phyloP scores from a whole-genome alignment of 164 flowering plant genomes.

The Aristolochia contorta region DNA sequence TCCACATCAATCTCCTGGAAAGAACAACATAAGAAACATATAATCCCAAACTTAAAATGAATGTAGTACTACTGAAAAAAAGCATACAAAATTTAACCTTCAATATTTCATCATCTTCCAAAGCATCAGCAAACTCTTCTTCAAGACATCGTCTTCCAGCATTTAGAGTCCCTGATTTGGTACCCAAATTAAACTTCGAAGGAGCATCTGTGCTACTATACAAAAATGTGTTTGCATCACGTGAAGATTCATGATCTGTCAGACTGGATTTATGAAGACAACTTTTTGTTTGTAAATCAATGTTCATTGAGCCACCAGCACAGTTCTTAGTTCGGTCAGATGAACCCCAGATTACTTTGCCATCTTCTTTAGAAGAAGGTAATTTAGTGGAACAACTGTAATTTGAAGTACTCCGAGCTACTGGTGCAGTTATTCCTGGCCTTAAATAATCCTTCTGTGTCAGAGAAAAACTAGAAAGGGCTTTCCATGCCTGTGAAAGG shows the following conservation, averaged over 20 bases:
- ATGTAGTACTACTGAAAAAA: not conserved
- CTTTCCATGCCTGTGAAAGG: slow-evolving; percentile 70
- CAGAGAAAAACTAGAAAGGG: slow-evolving; percentile 47
- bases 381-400: slow-evolving; percentile 6
- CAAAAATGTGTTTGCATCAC: slow-evolving; percentile 7
- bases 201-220: slow-evolving; percentile 10
- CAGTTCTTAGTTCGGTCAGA: slow-evolving; percentile 11
- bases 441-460: slow-evolving; percentile 44
- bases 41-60: not conserved
- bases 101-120: slow-evolving; percentile 77
- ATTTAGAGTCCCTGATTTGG: slow-evolving; percentile 5
- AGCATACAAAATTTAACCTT: slow-evolving; percentile 35
- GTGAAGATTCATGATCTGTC: slow-evolving; percentile 14
- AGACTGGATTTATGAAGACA: slow-evolving; percentile 14
- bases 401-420: slow-evolving; percentile 18
- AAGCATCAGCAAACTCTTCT: slow-evolving; percentile 15
- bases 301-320: slow-evolving; percentile 10
- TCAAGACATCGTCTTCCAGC: slow-evolving; percentile 4
- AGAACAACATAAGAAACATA: not conserved
- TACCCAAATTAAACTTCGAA: slow-evolving; percentile 15
- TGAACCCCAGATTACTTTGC: slow-evolving; percentile 21
- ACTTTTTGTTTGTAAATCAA: slow-evolving; percentile 14
- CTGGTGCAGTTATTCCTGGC: slow-evolving; percentile 60
- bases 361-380: slow-evolving; percentile 13
- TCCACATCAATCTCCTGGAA: slow-evolving; percentile 82